Evolutionary conservation across 2,329 filamentous ascomycete species (phyloP).

Genomic region (Claviceps humidiphila): DNA sequence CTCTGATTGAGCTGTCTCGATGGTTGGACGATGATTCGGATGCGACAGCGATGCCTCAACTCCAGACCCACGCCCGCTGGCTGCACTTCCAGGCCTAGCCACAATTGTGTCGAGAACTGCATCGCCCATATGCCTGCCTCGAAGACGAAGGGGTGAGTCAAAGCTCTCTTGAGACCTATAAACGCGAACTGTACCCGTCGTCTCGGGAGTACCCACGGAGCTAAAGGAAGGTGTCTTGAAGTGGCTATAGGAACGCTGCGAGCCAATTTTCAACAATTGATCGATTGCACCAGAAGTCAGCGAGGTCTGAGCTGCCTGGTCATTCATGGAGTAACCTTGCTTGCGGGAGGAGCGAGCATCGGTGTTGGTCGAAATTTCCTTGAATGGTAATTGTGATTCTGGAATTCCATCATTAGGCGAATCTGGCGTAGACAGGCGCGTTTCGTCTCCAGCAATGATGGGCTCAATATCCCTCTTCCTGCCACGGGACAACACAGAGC

Average conservation of each 20-base stretch:
- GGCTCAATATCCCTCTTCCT: constrained; percentile 27
- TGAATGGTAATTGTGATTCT: constrained; percentile 45
- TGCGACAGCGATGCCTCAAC: constrained; percentile 58
- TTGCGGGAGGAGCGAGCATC: constrained; percentile 27
- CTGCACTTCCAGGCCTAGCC: constrained; percentile 57
- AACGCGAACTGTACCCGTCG: constrained; percentile 28
- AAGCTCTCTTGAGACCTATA: constrained; percentile 37
- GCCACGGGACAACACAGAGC: constrained; percentile 31
- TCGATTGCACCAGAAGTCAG: constrained; percentile 77
- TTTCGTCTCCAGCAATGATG: constrained; percentile 52
- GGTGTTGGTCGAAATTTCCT: constrained; percentile 48
- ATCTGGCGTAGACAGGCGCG: constrained; percentile 37
- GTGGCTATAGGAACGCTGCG: constrained; percentile 13
- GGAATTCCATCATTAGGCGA: constrained; percentile 31
- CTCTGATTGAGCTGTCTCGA: constrained; percentile 59
- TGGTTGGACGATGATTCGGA: constrained; percentile 67
- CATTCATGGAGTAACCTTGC: constrained; percentile 34
- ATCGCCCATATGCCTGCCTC: constrained; percentile 25
- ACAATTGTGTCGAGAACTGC: constrained; percentile 22
- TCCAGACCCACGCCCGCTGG: constrained; percentile 42
- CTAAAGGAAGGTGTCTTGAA: constrained; percentile 24
- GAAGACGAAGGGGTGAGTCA: constrained; percentile 27
- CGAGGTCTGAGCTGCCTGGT: constrained; percentile 70
- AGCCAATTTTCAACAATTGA: constrained; percentile 45
- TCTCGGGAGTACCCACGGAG: constrained; percentile 22